Percentiles rank a stretch among this genome's conserved stretches.
These are phyloP conservation scores for Fonsecaea pedrosoi DNA, from an alignment of 2,329 filamentous ascomycete species.

Conservation along the genomic window DNA sequence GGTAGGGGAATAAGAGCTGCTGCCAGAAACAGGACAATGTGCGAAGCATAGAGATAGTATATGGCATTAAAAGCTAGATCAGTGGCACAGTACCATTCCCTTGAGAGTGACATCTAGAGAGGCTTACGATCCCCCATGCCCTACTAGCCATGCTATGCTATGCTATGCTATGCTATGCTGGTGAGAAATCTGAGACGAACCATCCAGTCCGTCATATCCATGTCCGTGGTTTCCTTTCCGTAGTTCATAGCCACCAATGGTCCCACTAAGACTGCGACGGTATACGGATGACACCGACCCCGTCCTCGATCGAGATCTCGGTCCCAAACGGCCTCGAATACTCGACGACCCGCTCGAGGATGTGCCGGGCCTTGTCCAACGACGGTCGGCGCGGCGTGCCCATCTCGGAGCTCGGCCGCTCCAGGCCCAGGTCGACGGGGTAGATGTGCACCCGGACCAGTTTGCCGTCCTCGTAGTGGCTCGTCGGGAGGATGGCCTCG, in stretches of 20 bases:
- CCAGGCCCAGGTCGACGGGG: constrained; percentile 1
- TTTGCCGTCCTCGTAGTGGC: not conserved
- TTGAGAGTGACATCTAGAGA: no score
- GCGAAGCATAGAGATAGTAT: not conserved
- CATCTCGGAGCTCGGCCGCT: constrained; percentile 9
- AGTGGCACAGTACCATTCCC: no score
- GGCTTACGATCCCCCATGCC: no score
- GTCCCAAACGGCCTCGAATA: constrained; percentile 17
- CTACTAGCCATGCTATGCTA: no score
- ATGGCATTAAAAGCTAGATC: not conserved
- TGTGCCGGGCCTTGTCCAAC: not conserved
- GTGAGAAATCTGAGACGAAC: no score
- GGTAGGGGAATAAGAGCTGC: not conserved
- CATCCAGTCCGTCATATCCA: no score
- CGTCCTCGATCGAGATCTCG: constrained; percentile 10
- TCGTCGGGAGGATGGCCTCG: constrained; percentile 10
- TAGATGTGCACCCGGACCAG: constrained; percentile 4
- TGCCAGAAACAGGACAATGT: not conserved
- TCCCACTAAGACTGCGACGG: not conserved
- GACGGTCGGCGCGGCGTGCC: constrained; percentile 9
- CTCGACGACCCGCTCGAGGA: constrained; percentile 10
- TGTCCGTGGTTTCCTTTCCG: no score
- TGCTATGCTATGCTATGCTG: no score
- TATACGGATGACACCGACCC: constrained; percentile 9
- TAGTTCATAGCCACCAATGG: not conserved